Percentiles rank a stretch among this genome's conserved stretches.
Evolutionary conservation across 306 rosid species (phyloP).

Genomic region (Gleditsia sinensis): DNA sequence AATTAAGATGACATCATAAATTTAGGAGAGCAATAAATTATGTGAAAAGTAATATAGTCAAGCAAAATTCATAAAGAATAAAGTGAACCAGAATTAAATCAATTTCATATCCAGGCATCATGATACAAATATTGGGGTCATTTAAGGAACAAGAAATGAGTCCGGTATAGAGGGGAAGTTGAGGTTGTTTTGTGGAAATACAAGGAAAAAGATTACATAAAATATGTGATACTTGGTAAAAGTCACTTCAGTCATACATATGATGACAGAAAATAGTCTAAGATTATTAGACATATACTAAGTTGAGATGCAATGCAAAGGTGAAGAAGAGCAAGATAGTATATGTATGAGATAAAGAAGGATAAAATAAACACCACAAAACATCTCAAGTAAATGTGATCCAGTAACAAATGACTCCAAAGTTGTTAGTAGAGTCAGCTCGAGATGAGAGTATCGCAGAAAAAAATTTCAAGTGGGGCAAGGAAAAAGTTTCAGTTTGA

Average conservation of each 20-base stretch:
- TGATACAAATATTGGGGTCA: slow-evolving; percentile 1
- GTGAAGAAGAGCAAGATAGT: background rate
- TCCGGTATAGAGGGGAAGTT: slow-evolving; percentile 8
- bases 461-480: background rate
- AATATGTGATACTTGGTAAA: background rate
- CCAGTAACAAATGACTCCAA: background rate
- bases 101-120: slow-evolving; percentile 16
- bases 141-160: slow-evolving; percentile 23
- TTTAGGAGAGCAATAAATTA: background rate
- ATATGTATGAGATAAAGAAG: background rate
- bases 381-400: background rate
- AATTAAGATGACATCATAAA: background rate
- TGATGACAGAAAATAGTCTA: background rate
- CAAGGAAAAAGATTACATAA: background rate
- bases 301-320: background rate
- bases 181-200: background rate
- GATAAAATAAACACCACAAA: background rate
- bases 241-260: background rate
- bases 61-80: slow-evolving; percentile 11
- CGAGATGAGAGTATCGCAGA: slow-evolving; percentile 9
- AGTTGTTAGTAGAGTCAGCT: background rate
- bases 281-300: background rate
- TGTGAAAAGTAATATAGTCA: background rate
- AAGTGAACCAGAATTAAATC: slow-evolving; percentile 7
- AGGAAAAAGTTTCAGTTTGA: background rate